Base-by-base conservation (phyloP, 176 grass and related monocot species). In the Oryza meridionalis region DNA sequence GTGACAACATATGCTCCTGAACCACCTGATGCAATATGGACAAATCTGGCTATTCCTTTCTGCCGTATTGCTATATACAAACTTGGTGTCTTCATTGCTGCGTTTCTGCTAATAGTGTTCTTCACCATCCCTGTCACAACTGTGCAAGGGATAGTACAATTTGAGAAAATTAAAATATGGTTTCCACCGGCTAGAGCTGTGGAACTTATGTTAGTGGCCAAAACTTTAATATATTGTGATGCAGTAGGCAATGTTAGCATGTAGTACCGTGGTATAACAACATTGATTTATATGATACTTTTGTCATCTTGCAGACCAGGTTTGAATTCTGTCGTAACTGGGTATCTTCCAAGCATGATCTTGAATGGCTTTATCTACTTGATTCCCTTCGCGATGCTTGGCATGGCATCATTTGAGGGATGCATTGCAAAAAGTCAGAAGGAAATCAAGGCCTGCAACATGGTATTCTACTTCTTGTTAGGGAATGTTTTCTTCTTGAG, bases 401-500 rank as follows among this genome's bases (percentile, higher is more conserved):
- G 68, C 53, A 86, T 97, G 76, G 83, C 92, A 35, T 92, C 94
- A 12, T 81, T 94, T 33, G 92, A 94, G 84, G 92, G 94, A 11
- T 90, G 81, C 58, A 80, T 90, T 70, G 86, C 91, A 58, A 92
- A 67, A 72, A 94, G 92, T 82, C 86, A 76, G 67, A 94, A 80
- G 51, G 90, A 97, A 69, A 97, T 97, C 17, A 92, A 86, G 90
- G 84, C 94, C 0, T 97, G 92, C 81, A 94, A 91, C 68, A 94
- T 97, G 94, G 92, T 94, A 1, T 97, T 97, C 84, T 97, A 94
- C 85, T 97, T 97, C 88, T 85, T 97, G 90, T 69, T 94, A 49
- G 94, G 94, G 83, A 97, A 97, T 87, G 91, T 97, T 49, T 94
- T 97, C 88, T 97, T 97, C 78, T 69, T 97, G 19, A 92, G 94